Evolutionary conservation across 805 yeast genomes (phyloP).

Genomic region (Cyberlindnera saturnus): DNA sequence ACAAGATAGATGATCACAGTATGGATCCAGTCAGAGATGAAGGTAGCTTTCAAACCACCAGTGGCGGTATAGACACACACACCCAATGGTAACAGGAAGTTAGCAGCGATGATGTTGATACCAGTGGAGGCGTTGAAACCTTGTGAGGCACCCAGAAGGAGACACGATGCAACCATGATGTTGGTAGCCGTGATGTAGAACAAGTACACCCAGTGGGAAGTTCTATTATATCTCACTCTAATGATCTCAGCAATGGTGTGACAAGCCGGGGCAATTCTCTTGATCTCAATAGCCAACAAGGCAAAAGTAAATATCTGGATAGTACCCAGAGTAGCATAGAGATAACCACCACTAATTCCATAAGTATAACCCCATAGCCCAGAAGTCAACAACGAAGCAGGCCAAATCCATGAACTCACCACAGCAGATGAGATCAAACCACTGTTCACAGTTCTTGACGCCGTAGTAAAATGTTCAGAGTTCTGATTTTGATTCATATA

Average conservation of each 20-base stretch:
- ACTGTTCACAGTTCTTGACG: conserved; percentile 33
- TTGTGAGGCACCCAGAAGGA: conserved; percentile 40
- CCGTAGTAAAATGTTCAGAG: conserved; percentile 36
- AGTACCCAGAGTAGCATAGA: conserved; percentile 27
- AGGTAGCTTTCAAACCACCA: too few relatives aligned
- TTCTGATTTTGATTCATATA: conserved; percentile 36
- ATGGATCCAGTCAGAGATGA: too few relatives aligned
- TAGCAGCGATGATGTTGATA: conserved; percentile 39
- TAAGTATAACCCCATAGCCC: conserved; percentile 34
- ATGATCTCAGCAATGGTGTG: conserved; percentile 37
- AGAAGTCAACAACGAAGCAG: conserved; percentile 33
- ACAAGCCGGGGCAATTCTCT: conserved; percentile 35
- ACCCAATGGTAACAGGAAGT: conserved; percentile 39
- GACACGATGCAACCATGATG: conserved; percentile 31
- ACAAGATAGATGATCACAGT: conserved; percentile 36
- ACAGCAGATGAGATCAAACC: conserved; percentile 40
- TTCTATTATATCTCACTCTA: conserved; percentile 30
- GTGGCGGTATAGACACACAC: conserved; percentile 43
- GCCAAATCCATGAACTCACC: conserved; percentile 44
- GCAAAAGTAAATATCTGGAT: conserved; percentile 33
- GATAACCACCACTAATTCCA: conserved; percentile 36
- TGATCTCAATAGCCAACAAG: conserved; percentile 33
- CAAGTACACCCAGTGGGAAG: conserved; percentile 30
- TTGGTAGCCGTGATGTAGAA: conserved; percentile 34
- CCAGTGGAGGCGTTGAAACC: conserved; percentile 36